Evolutionary conservation across 345 rosid genomes (phyloP).

Genomic region (Lumnitzera racemosa): DNA sequence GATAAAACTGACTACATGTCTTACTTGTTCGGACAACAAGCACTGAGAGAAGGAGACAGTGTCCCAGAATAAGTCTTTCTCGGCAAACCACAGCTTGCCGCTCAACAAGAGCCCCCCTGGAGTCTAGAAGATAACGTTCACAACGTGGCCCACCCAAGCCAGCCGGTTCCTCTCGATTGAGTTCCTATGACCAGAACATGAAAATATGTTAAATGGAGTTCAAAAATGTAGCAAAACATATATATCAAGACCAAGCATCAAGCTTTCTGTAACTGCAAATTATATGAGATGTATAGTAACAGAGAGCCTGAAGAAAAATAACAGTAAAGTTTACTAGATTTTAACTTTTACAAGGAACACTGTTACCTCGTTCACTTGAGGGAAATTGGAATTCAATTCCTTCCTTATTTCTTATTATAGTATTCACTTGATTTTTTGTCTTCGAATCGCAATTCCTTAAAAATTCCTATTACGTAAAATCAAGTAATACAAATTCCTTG

Average conservation of each 20-base stretch:
- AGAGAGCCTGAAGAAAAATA: too few relatives aligned
- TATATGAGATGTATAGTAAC: too few relatives aligned
- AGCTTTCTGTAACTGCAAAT: too few relatives aligned
- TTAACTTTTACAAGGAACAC: too few relatives aligned
- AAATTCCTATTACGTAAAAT: too few relatives aligned
- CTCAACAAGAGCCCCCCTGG: constrained; percentile 89
- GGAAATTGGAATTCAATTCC: too few relatives aligned
- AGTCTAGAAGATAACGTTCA: constrained; percentile 72
- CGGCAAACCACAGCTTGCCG: constrained; percentile 72
- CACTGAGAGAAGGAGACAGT: constrained; percentile 84
- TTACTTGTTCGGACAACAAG: constrained; percentile 79
- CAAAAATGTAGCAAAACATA: background rate
- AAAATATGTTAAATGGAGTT: background rate
- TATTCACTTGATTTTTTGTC: too few relatives aligned
- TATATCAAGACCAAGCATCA: background rate
- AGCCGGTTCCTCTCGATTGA: constrained; percentile 87
- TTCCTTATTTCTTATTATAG: too few relatives aligned
- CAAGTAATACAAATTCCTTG: too few relatives aligned
- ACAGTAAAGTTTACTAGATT: too few relatives aligned
- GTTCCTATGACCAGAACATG: constrained; percentile 50
- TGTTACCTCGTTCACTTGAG: too few relatives aligned
- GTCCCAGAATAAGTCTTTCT: constrained; percentile 83
- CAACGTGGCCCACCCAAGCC: constrained; percentile 84
- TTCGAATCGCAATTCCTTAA: too few relatives aligned
- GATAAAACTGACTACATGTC: constrained; percentile 12